phyloP scores from a whole-genome alignment of 257 asterid genomes.

The Plantago ovata region DNA sequence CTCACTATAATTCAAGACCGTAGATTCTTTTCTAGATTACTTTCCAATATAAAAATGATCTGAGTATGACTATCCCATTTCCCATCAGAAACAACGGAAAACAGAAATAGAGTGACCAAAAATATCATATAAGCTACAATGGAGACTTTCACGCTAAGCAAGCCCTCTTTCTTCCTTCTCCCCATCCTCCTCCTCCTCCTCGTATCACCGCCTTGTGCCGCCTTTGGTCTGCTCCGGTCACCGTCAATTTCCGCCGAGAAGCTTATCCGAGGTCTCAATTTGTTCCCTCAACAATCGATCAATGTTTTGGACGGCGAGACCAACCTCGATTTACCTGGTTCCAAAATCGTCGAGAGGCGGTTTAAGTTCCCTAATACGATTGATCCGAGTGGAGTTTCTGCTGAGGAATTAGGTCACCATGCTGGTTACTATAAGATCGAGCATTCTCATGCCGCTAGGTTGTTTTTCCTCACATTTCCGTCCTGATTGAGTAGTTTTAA shows the following conservation, averaged over 20 bases:
- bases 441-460: conserved; percentile 87
- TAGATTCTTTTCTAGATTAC: too few species aligned
- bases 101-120: conserved; percentile 6
- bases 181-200: conserved; percentile 19
- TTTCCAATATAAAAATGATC: too few species aligned
- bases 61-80: too few species aligned
- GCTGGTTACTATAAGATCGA: conserved; percentile 85
- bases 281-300: conserved; percentile 57
- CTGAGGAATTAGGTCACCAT: conserved; percentile 71
- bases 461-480: not conserved
- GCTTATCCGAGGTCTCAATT: conserved; percentile 61
- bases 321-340: conserved; percentile 17
- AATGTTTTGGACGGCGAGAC: conserved; percentile 35
- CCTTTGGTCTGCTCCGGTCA: conserved; percentile 45
- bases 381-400: conserved; percentile 44
- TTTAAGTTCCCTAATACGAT: conserved; percentile 53
- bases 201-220: conserved; percentile 28
- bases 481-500: too few species aligned
- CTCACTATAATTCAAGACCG: too few species aligned
- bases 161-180: conserved; percentile 22
- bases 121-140: not conserved
- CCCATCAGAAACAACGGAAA: too few species aligned
- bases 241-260: conserved; percentile 53
- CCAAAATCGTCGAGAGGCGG: conserved; percentile 66
- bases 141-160: conserved; percentile 28